Conservation (phyloP, 805 yeast species). For the Ogataea henricii region DNA sequence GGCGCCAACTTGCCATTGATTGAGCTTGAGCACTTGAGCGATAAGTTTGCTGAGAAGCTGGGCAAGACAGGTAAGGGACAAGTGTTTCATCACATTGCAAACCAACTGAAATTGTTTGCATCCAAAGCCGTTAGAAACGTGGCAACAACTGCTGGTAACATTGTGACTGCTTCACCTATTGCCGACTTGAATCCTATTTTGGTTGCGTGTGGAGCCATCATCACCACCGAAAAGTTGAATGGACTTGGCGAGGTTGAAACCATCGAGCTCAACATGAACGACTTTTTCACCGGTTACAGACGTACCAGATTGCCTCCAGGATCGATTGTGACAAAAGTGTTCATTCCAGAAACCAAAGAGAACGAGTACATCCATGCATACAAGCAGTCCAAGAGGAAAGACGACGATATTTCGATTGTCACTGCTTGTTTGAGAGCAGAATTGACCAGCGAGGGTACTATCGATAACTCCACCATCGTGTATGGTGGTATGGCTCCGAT, state of each 20-base stretch:
- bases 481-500: constrained; percentile 53
- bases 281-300: constrained; percentile 47
- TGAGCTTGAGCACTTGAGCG: constrained; percentile 40
- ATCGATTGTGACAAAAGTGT: constrained; percentile 38
- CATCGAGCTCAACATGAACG: constrained; percentile 36
- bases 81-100: constrained; percentile 39
- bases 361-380: constrained; percentile 42
- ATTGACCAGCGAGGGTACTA: constrained; percentile 25
- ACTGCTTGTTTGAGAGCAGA: constrained; percentile 41
- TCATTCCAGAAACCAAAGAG: constrained; percentile 41
- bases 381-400: constrained; percentile 51
- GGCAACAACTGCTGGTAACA: constrained; percentile 52
- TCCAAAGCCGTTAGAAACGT: constrained; percentile 52
- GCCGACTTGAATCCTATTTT: constrained; percentile 50
- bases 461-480: constrained; percentile 37
- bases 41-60: constrained; percentile 28
- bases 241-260: constrained; percentile 27
- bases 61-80: constrained; percentile 33
- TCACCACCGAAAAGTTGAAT: constrained; percentile 38
- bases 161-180: constrained; percentile 52
- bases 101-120: constrained; percentile 48
- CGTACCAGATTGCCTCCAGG: constrained; percentile 40
- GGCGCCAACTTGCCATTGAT: constrained; percentile 47
- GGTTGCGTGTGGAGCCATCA: constrained; percentile 43
- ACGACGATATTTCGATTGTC: constrained; percentile 52